Evolutionary conservation across 305 asterid species (phyloP).

Genomic region (Solanum hybrid): DNA sequence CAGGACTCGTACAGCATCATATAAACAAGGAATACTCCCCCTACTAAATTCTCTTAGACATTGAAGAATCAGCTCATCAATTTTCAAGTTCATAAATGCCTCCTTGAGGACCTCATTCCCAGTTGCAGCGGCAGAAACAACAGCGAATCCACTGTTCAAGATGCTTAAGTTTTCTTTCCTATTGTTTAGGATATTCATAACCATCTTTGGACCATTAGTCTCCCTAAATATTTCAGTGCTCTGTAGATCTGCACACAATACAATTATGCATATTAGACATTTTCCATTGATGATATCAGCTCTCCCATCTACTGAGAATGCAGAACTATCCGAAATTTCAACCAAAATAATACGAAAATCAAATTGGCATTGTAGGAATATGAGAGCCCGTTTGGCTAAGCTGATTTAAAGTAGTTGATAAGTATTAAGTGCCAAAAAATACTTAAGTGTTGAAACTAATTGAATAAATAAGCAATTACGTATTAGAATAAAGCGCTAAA

Average conservation of each 20-base stretch:
- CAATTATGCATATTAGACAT: background rate
- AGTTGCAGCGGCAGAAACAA: conserved; percentile 77
- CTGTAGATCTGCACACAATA: conserved; percentile 61
- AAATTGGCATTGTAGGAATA: background rate
- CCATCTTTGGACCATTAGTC: conserved; percentile 56
- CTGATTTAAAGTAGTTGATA: background rate
- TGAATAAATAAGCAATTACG: background rate
- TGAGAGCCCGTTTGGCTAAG: background rate
- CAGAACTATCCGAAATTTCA: background rate
- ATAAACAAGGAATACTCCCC: conserved; percentile 50
- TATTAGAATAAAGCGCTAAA: background rate
- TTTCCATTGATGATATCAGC: background rate
- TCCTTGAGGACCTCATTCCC: conserved; percentile 89
- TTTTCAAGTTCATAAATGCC: conserved; percentile 69
- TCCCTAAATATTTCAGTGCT: conserved; percentile 63
- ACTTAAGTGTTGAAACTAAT: background rate
- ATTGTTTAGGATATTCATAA: conserved; percentile 40
- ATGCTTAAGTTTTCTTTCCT: conserved; percentile 38
- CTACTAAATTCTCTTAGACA: conserved; percentile 46
- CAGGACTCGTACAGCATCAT: conserved; percentile 67
- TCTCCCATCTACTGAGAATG: background rate
- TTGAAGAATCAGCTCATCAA: conserved; percentile 60
- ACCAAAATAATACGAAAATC: background rate
- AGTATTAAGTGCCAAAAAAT: background rate
- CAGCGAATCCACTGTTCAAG: conserved; percentile 65